phyloP scores from a whole-genome alignment of 257 asterid species.

The Dorcoceras hygrometricum region DNA sequence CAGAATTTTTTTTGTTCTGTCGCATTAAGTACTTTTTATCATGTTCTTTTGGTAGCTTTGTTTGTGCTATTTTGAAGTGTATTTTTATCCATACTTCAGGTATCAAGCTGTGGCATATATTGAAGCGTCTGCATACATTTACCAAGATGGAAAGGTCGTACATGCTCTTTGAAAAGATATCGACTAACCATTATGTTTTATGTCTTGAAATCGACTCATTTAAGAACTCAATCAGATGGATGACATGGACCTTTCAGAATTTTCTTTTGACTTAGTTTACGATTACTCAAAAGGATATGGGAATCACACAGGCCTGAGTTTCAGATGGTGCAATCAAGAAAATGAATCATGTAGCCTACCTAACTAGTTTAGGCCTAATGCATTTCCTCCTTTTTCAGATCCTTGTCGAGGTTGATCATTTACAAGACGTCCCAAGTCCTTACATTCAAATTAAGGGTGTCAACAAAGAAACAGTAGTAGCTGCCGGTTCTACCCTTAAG shows the following conservation, averaged over 20 bases:
- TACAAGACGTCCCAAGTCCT: slow-evolving; percentile 86
- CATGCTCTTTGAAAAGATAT: slow-evolving; percentile 18
- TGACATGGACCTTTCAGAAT: neutral
- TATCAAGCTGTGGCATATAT: slow-evolving; percentile 93
- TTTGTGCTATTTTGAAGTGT: slow-evolving; percentile 16
- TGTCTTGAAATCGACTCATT: neutral
- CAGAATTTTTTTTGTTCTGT: too few relatives aligned
- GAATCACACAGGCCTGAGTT: neutral
- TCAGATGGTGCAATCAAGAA: neutral
- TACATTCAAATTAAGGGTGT: slow-evolving; percentile 92
- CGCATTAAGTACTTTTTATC: too few relatives aligned
- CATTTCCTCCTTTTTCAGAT: slow-evolving; percentile 40
- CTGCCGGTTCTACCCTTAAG: slow-evolving; percentile 81
- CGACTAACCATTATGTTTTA: slow-evolving; percentile 1
- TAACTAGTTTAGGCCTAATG: neutral
- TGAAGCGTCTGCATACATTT: slow-evolving; percentile 94
- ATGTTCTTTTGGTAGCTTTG: neutral
- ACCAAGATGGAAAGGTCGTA: slow-evolving; percentile 97
- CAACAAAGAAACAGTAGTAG: slow-evolving; percentile 75
- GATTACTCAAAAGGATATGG: neutral
- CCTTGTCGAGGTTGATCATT: slow-evolving; percentile 94
- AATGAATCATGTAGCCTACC: neutral
- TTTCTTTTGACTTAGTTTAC: neutral
- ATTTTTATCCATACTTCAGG: slow-evolving; percentile 45
- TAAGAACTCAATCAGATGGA: neutral